Conservation (phyloP, 768 basidiomycete genomes). For the Boletus subcaerulescens region DNA sequence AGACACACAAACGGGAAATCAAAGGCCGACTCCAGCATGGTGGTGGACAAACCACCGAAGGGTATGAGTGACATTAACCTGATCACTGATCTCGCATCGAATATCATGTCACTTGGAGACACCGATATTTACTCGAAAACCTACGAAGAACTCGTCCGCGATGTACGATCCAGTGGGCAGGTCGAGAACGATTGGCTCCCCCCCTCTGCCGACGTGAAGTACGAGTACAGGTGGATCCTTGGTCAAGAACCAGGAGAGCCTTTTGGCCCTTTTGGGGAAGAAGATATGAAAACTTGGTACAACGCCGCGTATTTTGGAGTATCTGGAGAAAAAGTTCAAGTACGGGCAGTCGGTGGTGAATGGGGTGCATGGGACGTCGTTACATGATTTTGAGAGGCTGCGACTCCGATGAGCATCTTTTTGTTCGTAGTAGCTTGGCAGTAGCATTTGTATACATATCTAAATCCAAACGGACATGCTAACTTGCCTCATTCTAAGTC, state of each 20-base stretch:
- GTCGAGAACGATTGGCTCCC: slow-evolving; percentile 72
- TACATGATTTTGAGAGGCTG: slow-evolving; percentile 30
- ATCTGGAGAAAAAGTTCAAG: slow-evolving; percentile 72
- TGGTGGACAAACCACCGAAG: slow-evolving; percentile 44
- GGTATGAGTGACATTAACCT: slow-evolving; percentile 61
- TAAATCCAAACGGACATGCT: not conserved
- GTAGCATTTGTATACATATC: slow-evolving; percentile 13
- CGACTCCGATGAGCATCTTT: not conserved
- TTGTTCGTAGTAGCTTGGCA: not conserved
- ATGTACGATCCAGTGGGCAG: slow-evolving; percentile 66
- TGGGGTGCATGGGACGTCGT: slow-evolving; percentile 74
- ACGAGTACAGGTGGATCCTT: slow-evolving; percentile 80
- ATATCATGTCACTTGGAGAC: slow-evolving; percentile 82
- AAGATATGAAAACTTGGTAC: slow-evolving; percentile 79
- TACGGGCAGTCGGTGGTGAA: slow-evolving; percentile 63
- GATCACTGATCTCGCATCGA: slow-evolving; percentile 86
- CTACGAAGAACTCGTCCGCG: slow-evolving; percentile 80
- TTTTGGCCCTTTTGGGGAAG: slow-evolving; percentile 80
- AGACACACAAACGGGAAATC: slow-evolving; percentile 33
- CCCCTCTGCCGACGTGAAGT: slow-evolving; percentile 70
- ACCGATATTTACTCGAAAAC: slow-evolving; percentile 83
- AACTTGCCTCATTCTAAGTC: not conserved
- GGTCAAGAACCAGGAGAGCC: slow-evolving; percentile 48
- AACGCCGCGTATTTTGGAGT: slow-evolving; percentile 79
- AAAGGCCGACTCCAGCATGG: slow-evolving; percentile 42